A percentile compares a stretch with the other conserved stretches of the same genome.
phyloP scores from a whole-genome alignment of 805 yeast species.

The Wickerhamomyces queroliae region DNA sequence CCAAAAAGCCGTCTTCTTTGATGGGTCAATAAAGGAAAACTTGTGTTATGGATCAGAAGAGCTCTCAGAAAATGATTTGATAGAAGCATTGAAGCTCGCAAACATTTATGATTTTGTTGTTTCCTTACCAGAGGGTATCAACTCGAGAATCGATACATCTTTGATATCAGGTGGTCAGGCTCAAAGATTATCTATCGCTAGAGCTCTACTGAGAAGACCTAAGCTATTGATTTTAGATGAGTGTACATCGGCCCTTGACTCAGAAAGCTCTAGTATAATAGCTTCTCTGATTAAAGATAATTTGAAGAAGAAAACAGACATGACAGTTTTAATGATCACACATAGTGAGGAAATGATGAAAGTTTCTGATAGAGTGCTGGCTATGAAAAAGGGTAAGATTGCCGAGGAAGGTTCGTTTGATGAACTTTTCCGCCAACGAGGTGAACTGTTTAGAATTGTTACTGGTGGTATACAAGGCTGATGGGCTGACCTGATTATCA shows the following conservation, averaged over 20 bases:
- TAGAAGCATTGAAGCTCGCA: slow-evolving; percentile 35
- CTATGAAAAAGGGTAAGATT: slow-evolving; percentile 42
- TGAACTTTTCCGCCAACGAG: slow-evolving; percentile 19
- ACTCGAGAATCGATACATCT: slow-evolving; percentile 48
- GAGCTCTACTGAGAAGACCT: slow-evolving; percentile 72
- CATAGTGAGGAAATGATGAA: slow-evolving; percentile 68
- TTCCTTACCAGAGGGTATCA: slow-evolving; percentile 50
- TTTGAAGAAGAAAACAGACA: slow-evolving; percentile 29
- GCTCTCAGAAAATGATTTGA: slow-evolving; percentile 31
- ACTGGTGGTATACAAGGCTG: slow-evolving; percentile 16
- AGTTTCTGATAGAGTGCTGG: slow-evolving; percentile 44
- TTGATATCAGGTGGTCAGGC: slow-evolving; percentile 86
- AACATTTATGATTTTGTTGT: slow-evolving; percentile 50
- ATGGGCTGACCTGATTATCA: neutral
- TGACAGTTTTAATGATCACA: slow-evolving; percentile 59
- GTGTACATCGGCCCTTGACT: slow-evolving; percentile 83
- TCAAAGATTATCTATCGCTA: slow-evolving; percentile 78
- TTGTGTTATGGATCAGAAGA: slow-evolving; percentile 49
- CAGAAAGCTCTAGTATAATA: slow-evolving; percentile 48
- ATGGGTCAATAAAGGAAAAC: slow-evolving; percentile 70
- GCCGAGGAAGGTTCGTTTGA: slow-evolving; percentile 38
- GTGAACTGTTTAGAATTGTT: slow-evolving; percentile 27
- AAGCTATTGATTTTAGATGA: slow-evolving; percentile 67
- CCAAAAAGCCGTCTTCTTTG: slow-evolving; percentile 68
- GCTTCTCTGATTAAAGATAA: slow-evolving; percentile 37